Evolutionary conservation across 164 flowering plant species (phyloP).

Genomic region (Piper betle): DNA sequence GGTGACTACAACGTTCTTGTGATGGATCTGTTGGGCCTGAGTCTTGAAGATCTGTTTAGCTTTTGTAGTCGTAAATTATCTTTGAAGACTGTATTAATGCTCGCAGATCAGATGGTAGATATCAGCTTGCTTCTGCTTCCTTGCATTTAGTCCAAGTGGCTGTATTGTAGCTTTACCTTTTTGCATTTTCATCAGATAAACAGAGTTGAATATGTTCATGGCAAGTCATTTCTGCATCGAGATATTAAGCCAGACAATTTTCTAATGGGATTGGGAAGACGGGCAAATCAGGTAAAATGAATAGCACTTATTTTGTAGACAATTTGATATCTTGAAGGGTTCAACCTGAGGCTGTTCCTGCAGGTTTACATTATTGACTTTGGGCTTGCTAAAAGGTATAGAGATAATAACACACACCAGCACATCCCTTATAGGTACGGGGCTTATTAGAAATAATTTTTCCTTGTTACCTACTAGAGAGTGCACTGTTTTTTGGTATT

Average conservation of each 20-base stretch:
- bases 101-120: conserved; percentile 86
- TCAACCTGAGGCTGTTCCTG: conserved; percentile 5
- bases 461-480: background rate
- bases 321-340: background rate
- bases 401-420: conserved; percentile 49
- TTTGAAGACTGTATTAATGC: conserved; percentile 82
- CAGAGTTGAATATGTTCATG: conserved; percentile 76
- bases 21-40: conserved; percentile 90
- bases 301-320: background rate
- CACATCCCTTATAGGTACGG: conserved; percentile 75
- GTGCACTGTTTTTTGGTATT: background rate
- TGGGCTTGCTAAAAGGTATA: conserved; percentile 57
- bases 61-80: conserved; percentile 83
- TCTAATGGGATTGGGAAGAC: conserved; percentile 82
- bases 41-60: conserved; percentile 90
- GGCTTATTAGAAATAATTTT: too few species aligned
- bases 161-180: background rate
- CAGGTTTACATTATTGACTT: conserved; percentile 52
- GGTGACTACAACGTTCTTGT: conserved; percentile 89
- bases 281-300: conserved; percentile 65
- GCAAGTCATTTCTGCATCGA: conserved; percentile 69
- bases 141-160: background rate
- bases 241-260: conserved; percentile 90
- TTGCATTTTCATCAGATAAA: conserved; percentile 36
- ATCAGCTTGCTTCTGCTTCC: background rate